Base-by-base conservation (phyloP, 306 rosid genomes). In the Abrus pulchellus region DNA sequence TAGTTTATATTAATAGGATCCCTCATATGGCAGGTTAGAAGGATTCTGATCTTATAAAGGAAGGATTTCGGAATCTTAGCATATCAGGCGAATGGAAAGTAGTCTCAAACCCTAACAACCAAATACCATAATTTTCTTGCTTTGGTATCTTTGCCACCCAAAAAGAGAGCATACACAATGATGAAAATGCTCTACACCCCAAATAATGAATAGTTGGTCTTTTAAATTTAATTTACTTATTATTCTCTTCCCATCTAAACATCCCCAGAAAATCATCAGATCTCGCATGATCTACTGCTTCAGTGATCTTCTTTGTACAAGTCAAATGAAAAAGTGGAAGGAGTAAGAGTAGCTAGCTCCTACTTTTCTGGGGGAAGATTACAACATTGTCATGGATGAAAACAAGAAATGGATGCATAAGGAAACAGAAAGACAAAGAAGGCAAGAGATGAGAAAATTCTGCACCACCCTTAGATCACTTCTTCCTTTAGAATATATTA, bases 371-470 rank as follows among this genome's bases (percentile, higher is more conserved):
- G 77, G 57, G 30, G 53, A 78, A 52, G 20, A 69, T 45, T 40
- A 57, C 27, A 41, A 72, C 34, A 38, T 11, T 36, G 38, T 38
- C 33, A 83, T 68, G 65, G 89, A 83, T 69, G 80, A 72, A 48
- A 71, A 59, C 77, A 86, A 76, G 83, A 88, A 81, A 53, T 78
- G 74, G 77, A 82, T 86, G 80, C 94, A 85, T 76, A 87, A 85
- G 72, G 93, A 92, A 40, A 86, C 69, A 36, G 94, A 92, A 79
- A 90, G 81, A 68, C 88, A 84, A 78, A 90, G 97, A 78, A 87
- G 94, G 84, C 87, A 89, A 86, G 97, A 90, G 83, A 92, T 92
- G 97, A 78, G 83, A 30, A 81, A 62, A 20, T 88, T 81, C 13
- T 87, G 82, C 70, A 69, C 86, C 29, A 63, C 86, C 9, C 92